Conservation (phyloP, 345 rosid species). For the Streptanthus diversifolius region DNA sequence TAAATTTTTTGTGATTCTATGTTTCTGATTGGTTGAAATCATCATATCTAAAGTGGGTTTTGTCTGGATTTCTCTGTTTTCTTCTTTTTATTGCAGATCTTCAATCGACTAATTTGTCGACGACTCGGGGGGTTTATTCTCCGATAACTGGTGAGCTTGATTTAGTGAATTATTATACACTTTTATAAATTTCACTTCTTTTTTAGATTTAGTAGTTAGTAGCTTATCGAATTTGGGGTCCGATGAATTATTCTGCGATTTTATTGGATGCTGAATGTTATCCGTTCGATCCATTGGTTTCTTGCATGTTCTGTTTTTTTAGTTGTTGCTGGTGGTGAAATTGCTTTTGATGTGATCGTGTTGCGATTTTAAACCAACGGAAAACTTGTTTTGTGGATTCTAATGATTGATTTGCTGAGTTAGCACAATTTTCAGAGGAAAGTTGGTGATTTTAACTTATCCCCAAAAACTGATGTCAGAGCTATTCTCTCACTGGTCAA, state of each 20-base stretch:
- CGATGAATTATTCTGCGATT: neutral
- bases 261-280: neutral
- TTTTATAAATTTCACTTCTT: neutral
- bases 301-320: neutral
- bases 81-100: constrained; percentile 12
- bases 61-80: neutral
- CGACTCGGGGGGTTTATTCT: neutral
- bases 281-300: neutral
- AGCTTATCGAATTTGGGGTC: neutral
- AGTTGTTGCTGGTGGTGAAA: neutral
- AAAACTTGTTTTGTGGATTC: neutral
- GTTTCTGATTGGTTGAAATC: constrained; percentile 12
- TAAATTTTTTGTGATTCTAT: neutral
- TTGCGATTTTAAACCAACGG: neutral
- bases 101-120: neutral
- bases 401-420: constrained; percentile 15
- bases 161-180: neutral
- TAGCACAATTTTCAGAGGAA: neutral
- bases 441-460: neutral
- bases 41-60: constrained; percentile 21
- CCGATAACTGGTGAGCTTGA: constrained; percentile 17
- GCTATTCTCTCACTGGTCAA: constrained; percentile 9
- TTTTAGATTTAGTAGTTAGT: neutral
- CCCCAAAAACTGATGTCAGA: neutral
- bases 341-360: constrained; percentile 21